These are phyloP conservation scores for Blastobotrys apis DNA, from an alignment of 1,139 yeast genomes.

Conservation along the genomic window DNA sequence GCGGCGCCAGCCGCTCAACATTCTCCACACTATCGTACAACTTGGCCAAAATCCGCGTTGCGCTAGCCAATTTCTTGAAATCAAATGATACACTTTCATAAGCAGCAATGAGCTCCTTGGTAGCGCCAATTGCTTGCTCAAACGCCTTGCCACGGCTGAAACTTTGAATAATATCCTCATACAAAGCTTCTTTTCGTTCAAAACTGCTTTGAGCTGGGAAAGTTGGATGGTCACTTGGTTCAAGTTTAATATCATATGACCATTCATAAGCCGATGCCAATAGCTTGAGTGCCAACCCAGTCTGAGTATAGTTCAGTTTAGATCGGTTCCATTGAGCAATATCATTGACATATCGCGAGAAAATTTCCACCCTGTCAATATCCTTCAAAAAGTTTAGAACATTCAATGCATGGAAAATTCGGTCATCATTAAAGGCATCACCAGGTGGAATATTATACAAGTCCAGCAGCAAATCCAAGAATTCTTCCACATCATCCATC, in stretches of 20 bases:
- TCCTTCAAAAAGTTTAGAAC: conserved; percentile 74
- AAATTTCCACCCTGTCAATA: conserved; percentile 74
- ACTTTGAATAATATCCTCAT: conserved; percentile 66
- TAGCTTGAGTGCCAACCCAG: conserved; percentile 74
- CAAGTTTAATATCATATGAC: conserved; percentile 58
- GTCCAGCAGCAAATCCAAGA: conserved; percentile 62
- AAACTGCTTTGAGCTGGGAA: conserved; percentile 78
- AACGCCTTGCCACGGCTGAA: conserved; percentile 68
- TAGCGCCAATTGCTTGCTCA: conserved; percentile 73
- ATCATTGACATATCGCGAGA: conserved; percentile 71
- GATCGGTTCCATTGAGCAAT: conserved; percentile 63
- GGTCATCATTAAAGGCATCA: conserved; percentile 80
- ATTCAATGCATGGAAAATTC: conserved; percentile 75
- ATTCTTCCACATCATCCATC: conserved; percentile 55
- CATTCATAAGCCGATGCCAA: conserved; percentile 75
- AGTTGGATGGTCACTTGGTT: conserved; percentile 59
- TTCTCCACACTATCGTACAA: conserved; percentile 65
- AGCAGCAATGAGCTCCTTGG: conserved; percentile 71
- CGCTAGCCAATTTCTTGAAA: conserved; percentile 69
- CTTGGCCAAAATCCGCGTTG: conserved; percentile 64
- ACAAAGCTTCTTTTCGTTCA: conserved; percentile 72
- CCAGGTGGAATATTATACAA: conserved; percentile 73
- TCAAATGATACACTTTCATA: conserved; percentile 73
- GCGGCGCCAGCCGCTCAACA: conserved; percentile 65
- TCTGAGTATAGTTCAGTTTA: conserved; percentile 69